Conservation (phyloP, 2,329 filamentous ascomycete species). For the Arthroderma sp. region DNA sequence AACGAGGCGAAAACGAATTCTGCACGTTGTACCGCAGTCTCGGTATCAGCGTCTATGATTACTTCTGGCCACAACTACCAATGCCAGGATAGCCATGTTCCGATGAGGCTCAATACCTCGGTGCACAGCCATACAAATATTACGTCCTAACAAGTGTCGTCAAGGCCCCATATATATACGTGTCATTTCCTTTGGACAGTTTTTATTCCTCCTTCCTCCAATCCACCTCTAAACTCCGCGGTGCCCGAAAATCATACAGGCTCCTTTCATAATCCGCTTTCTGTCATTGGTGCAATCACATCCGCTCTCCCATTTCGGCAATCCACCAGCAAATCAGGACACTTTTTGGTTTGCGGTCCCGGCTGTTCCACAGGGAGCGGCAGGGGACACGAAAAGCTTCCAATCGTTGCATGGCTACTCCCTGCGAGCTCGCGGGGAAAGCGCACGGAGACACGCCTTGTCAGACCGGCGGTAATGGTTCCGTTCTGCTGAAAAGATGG, state of each 20-base stretch:
- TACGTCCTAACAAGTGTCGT: neutral
- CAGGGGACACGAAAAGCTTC: slow-evolving; percentile 1
- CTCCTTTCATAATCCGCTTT: neutral
- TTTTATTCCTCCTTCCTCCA: neutral
- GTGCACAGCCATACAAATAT: neutral
- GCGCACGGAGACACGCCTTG: neutral
- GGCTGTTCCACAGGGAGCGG: slow-evolving; percentile 1
- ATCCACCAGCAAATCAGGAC: neutral
- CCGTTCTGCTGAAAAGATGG: neutral
- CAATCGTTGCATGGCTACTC: neutral
- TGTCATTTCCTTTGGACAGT: neutral
- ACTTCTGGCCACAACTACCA: neutral
- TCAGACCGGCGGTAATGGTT: neutral
- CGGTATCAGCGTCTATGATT: neutral
- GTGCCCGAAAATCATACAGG: neutral
- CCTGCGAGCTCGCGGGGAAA: neutral
- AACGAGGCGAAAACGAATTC: neutral
- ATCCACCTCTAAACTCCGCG: neutral
- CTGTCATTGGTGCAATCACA: neutral
- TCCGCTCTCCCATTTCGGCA: neutral
- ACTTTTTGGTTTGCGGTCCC: neutral
- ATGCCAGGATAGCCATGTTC: neutral
- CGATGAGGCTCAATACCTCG: neutral
- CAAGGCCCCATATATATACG: neutral
- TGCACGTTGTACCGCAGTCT: neutral